phyloP scores from a whole-genome alignment of 2,329 filamentous ascomycete species.

The Podosphaera aphanis region DNA sequence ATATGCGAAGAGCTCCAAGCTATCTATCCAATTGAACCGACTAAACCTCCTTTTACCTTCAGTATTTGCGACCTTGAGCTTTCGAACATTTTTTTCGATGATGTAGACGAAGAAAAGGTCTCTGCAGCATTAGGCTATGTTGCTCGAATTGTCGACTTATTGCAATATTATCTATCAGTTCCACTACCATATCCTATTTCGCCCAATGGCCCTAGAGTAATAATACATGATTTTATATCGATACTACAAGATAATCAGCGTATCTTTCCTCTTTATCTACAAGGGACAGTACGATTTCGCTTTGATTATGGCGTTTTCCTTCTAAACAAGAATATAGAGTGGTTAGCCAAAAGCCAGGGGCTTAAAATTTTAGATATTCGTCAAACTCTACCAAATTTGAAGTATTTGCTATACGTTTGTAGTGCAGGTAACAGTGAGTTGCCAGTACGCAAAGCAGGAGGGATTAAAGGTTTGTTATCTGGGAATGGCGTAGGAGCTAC shows the following conservation, averaged over 20 bases:
- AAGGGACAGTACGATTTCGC: constrained; percentile 51
- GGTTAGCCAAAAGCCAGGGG: constrained; percentile 38
- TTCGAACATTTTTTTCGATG: constrained; percentile 58
- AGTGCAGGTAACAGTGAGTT: constrained; percentile 50
- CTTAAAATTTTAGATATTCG: constrained; percentile 71
- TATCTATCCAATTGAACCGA: constrained; percentile 62
- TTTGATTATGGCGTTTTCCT: constrained; percentile 94
- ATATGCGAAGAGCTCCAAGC: constrained; percentile 61
- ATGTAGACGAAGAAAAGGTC: constrained; percentile 43
- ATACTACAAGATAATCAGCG: constrained; percentile 25
- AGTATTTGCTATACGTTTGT: constrained; percentile 75
- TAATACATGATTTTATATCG: constrained; percentile 53
- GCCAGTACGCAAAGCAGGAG: constrained; percentile 36
- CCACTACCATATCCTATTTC: constrained; percentile 62
- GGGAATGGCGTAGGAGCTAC: constrained; percentile 15
- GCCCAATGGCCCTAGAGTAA: constrained; percentile 48
- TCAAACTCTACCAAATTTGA: constrained; percentile 79
- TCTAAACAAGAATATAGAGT: constrained; percentile 86
- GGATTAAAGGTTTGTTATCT: constrained; percentile 32
- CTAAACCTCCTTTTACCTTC: constrained; percentile 44
- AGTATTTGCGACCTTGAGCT: constrained; percentile 58
- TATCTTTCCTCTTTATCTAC: constrained; percentile 63
- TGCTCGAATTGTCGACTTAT: constrained; percentile 46
- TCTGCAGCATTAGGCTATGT: constrained; percentile 66
- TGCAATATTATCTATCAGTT: constrained; percentile 63